Evolutionary conservation across 495 filamentous ascomycete species (phyloP).

Genomic region (Glarea lozoyensis): DNA sequence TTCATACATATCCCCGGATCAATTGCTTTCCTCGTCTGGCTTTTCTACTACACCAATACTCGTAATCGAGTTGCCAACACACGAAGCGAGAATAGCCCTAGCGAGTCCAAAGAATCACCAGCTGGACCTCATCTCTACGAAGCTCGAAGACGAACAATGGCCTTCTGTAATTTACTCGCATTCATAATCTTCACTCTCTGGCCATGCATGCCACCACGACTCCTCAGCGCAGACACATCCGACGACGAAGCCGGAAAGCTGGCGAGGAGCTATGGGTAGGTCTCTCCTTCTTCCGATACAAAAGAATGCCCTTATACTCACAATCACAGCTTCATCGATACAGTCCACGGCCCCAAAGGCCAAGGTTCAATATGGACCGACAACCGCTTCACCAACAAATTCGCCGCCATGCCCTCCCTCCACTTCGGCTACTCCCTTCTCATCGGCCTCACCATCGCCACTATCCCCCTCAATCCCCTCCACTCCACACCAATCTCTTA

Average conservation of each 20-base stretch:
- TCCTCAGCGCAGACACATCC: conserved; percentile 46
- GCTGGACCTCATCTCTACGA: conserved; percentile 44
- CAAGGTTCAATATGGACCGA: conserved; percentile 62
- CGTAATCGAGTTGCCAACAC: conserved; percentile 26
- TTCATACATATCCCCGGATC: conserved; percentile 80
- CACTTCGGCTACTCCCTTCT: conserved; percentile 76
- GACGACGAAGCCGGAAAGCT: conserved; percentile 33
- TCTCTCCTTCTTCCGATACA: no score
- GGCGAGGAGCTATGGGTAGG: no score
- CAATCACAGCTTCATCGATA: conserved; percentile 69
- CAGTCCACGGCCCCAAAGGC: conserved; percentile 58
- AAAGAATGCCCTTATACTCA: no score
- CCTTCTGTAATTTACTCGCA: conserved; percentile 65
- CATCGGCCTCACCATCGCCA: conserved; percentile 58
- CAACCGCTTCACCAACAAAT: conserved; percentile 52
- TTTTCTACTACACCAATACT: conserved; percentile 58
- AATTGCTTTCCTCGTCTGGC: conserved; percentile 57
- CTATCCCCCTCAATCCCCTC: conserved; percentile 19
- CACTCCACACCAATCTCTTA: conserved; percentile 5
- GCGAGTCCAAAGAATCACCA: conserved; percentile 15
- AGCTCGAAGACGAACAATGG: conserved; percentile 58
- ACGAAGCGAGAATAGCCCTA: conserved; percentile 28
- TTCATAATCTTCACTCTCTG: conserved; percentile 71
- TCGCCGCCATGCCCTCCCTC: conserved; percentile 71
- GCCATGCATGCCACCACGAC: conserved; percentile 74